Percentiles rank a stretch among this genome's conserved stretches.
Conservation (phyloP, 768 basidiomycete genomes). For the Butyriboletus loyo region DNA sequence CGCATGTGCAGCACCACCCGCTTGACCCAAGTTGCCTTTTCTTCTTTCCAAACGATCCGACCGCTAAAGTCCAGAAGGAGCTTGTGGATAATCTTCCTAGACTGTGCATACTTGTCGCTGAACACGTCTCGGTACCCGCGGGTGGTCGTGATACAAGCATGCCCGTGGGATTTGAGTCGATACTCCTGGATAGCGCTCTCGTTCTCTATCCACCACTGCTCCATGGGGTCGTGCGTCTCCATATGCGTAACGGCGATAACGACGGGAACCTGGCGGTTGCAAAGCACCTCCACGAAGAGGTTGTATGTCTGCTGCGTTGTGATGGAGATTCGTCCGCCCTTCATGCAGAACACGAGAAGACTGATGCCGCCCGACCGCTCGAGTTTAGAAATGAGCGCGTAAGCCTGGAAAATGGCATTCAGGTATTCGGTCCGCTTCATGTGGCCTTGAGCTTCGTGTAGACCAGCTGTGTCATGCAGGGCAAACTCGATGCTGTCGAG, state of each 20-base stretch:
- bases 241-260: slow-evolving; percentile 36
- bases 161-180: slow-evolving; percentile 34
- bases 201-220: slow-evolving; percentile 41
- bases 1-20: slow-evolving; percentile 26
- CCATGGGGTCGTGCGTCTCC: slow-evolving; percentile 32
- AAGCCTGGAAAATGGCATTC: slow-evolving; percentile 28
- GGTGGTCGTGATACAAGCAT: slow-evolving; percentile 40
- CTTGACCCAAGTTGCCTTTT: slow-evolving; percentile 24
- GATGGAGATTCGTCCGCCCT: slow-evolving; percentile 24
- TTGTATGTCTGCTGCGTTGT: slow-evolving; percentile 28
- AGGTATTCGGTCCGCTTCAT: slow-evolving; percentile 24
- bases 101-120: slow-evolving; percentile 33
- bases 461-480: slow-evolving; percentile 27
- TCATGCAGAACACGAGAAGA: slow-evolving; percentile 32
- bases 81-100: slow-evolving; percentile 23
- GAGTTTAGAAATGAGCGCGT: slow-evolving; percentile 34
- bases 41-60: slow-evolving; percentile 22
- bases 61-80: slow-evolving; percentile 18
- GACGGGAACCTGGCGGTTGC: slow-evolving; percentile 31
- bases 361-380: slow-evolving; percentile 24
- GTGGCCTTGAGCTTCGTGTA: slow-evolving; percentile 25
- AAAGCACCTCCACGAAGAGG: slow-evolving; percentile 40
- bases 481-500: slow-evolving; percentile 18
- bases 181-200: slow-evolving; percentile 30
- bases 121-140: slow-evolving; percentile 21